phyloP scores from a whole-genome alignment of 2,329 filamentous ascomycete species.

The Ceratocystis alfenasii region DNA sequence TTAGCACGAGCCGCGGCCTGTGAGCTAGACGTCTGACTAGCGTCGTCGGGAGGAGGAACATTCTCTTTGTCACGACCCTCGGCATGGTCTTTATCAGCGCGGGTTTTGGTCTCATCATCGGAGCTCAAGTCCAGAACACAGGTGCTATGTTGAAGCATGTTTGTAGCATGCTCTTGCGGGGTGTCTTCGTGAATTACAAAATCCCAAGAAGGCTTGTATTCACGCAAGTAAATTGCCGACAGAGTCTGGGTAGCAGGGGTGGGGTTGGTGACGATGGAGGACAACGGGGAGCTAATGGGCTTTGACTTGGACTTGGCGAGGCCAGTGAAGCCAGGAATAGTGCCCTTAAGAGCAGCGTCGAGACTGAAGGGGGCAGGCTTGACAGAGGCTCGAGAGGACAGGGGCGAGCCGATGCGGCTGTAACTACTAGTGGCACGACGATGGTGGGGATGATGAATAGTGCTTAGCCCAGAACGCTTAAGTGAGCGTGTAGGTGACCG shows the following conservation, averaged over 20 bases:
- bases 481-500: constrained; percentile 58
- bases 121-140: constrained; percentile 78
- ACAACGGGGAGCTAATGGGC: constrained; percentile 25
- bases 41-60: constrained; percentile 59
- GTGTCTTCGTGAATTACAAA: constrained; percentile 95
- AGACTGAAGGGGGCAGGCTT: constrained; percentile 61
- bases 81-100: constrained; percentile 39
- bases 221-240: constrained; percentile 26
- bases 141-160: constrained; percentile 83
- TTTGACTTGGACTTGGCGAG: constrained; percentile 27
- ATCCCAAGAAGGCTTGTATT: constrained; percentile 60
- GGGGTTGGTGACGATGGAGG: constrained; percentile 27
- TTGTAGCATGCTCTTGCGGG: constrained; percentile 79
- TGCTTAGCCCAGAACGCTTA: constrained; percentile 58
- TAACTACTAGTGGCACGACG: constrained; percentile 45
- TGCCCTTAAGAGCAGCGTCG: constrained; percentile 69
- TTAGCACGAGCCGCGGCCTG: constrained; percentile 28
- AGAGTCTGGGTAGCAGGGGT: constrained; percentile 24
- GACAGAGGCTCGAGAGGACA: constrained; percentile 40
- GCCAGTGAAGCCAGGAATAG: constrained; percentile 50
- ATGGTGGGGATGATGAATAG: constrained; percentile 38
- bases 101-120: constrained; percentile 61
- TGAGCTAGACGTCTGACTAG: constrained; percentile 43
- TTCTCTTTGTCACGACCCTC: constrained; percentile 82
- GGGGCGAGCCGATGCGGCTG: constrained; percentile 59